Evolutionary conservation across 495 filamentous ascomycete genomes (phyloP).

Genomic region (Pyrenula massariospora): DNA sequence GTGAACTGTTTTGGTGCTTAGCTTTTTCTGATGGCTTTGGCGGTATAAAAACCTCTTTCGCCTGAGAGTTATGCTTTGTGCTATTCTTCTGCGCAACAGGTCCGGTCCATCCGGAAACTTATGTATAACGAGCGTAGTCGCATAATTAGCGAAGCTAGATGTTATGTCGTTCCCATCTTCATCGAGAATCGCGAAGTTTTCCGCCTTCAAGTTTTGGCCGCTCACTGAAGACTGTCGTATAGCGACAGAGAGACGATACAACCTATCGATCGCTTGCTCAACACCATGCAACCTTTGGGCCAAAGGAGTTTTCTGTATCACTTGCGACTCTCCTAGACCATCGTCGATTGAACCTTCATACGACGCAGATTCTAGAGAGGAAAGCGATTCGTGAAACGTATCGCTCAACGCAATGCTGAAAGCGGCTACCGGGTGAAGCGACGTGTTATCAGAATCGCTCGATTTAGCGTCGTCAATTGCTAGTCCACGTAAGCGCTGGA

Average conservation of each 20-base stretch:
- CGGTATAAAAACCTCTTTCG: neutral
- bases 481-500: too few species aligned
- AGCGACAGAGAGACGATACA: neutral
- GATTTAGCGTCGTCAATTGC: too few species aligned
- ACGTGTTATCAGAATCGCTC: too few species aligned
- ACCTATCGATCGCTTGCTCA: neutral
- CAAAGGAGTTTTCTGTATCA: neutral
- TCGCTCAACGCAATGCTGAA: too few species aligned
- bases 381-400: too few species aligned
- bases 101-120: neutral
- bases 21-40: neutral
- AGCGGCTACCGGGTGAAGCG: too few species aligned
- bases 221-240: neutral
- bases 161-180: neutral
- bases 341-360: too few species aligned
- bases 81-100: neutral
- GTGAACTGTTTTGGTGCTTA: neutral
- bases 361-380: too few species aligned
- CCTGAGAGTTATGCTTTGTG: neutral
- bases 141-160: neutral
- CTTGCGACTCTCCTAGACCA: too few species aligned
- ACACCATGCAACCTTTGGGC: neutral
- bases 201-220: neutral
- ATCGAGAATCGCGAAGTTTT: neutral
- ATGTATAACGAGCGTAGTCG: neutral